Percentiles rank a stretch among this genome's conserved stretches.
phyloP scores from a whole-genome alignment of 1,284 basidiomycete species.

The Apiotrichum akiyoshidainum region DNA sequence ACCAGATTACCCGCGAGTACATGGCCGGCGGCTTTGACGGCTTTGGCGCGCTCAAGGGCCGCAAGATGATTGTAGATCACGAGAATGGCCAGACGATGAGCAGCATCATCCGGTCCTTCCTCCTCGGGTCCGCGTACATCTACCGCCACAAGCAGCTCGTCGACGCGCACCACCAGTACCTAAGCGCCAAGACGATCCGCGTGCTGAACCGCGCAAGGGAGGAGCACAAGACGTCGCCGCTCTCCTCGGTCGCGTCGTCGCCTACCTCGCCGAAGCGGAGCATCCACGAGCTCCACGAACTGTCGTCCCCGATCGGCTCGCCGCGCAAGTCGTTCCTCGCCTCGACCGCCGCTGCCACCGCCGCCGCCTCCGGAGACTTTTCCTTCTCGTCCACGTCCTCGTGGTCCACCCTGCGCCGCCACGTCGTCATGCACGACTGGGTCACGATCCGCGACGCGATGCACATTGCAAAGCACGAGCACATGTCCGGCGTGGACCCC shows the following conservation, averaged over 20 bases:
- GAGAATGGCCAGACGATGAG: conserved; percentile 80
- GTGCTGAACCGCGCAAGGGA: conserved; percentile 33
- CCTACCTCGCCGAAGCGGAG: conserved; percentile 14
- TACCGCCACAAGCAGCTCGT: conserved; percentile 49
- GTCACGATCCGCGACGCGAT: conserved; percentile 61
- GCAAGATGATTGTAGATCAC: conserved; percentile 72
- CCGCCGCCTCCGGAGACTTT: background rate
- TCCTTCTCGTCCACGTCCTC: background rate
- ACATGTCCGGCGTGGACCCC: conserved; percentile 72
- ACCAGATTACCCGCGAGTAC: conserved; percentile 50
- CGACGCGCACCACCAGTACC: conserved; percentile 36
- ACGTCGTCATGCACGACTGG: conserved; percentile 54
- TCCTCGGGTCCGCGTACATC: conserved; percentile 59
- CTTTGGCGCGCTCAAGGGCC: conserved; percentile 65
- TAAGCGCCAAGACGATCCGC: conserved; percentile 36
- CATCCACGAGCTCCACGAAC: conserved; percentile 6
- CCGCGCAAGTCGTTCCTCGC: conserved; percentile 3
- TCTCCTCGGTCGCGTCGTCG: conserved; percentile 23
- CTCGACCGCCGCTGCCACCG: background rate
- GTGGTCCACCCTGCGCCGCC: conserved; percentile 20
- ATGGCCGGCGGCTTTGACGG: conserved; percentile 64
- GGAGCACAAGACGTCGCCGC: conserved; percentile 23
- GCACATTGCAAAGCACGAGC: conserved; percentile 62
- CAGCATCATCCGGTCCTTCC: conserved; percentile 74
- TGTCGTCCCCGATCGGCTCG: conserved; percentile 14